Percentiles rank a stretch among this genome's conserved stretches.
Conservation (phyloP, 2,329 filamentous ascomycete species). For the Botryotinia convoluta region DNA sequence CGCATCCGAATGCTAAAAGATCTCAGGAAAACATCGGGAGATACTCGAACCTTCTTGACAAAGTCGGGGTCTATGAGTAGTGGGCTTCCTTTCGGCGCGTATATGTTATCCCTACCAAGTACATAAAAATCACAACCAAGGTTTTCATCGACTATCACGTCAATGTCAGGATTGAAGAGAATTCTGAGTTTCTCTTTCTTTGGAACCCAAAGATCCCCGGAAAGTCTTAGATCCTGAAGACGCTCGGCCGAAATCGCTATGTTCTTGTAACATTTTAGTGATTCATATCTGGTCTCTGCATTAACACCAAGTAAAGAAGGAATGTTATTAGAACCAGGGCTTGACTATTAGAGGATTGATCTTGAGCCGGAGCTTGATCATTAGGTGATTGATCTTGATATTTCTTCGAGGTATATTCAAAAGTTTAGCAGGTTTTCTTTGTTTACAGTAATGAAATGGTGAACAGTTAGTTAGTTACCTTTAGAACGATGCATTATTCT, state of each 20-base stretch:
- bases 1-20: no score
- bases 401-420: background rate
- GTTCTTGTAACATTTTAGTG: background rate
- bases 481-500: no score
- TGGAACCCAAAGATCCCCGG: background rate
- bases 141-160: background rate
- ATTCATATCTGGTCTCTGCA: background rate
- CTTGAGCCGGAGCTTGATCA: background rate
- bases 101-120: no score
- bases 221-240: rapidly evolving
- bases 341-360: background rate
- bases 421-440: no score
- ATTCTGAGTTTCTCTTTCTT: no score
- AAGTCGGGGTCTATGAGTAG: background rate
- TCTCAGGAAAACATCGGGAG: background rate
- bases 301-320: background rate
- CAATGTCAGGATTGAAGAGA: background rate
- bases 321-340: background rate
- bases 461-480: no score
- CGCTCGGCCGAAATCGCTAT: background rate
- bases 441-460: no score
- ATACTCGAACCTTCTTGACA: background rate
- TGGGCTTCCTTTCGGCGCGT: no score
- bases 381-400: background rate
- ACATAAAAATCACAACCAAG: background rate